phyloP scores from a whole-genome alignment of 163 green algal genomes.

The Chlamydomonas reinhardtii region DNA sequence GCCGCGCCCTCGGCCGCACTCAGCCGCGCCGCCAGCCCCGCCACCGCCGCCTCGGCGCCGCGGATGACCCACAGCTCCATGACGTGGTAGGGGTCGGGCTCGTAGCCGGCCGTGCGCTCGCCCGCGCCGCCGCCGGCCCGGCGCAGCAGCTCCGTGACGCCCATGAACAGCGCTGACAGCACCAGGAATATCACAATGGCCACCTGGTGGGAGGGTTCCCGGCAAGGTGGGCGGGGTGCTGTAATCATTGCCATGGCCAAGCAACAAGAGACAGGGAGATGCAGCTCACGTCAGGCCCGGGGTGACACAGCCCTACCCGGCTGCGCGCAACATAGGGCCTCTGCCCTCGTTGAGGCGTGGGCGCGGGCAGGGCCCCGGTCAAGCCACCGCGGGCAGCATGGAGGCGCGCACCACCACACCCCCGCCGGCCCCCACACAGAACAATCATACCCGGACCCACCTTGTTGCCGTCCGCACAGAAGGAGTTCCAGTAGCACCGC shows the following conservation, averaged over 20 bases:
- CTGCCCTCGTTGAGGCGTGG: too few species aligned
- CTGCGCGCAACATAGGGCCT: too few species aligned
- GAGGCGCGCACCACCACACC: too few species aligned
- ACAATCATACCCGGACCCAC: too few species aligned
- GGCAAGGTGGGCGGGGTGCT: too few species aligned
- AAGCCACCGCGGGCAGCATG: too few species aligned
- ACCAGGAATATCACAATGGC: not conserved
- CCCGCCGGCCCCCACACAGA: too few species aligned
- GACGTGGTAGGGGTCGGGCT: constrained; percentile 28
- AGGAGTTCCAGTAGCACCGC: constrained; percentile 8
- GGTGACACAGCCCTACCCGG: too few species aligned
- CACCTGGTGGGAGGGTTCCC: constrained; percentile 28
- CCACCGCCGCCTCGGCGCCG: not conserved
- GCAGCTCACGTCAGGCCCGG: too few species aligned
- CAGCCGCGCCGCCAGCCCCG: not conserved
- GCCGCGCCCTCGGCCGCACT: constrained; percentile 29
- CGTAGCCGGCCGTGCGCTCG: not conserved
- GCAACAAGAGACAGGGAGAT: too few species aligned
- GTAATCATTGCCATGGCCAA: too few species aligned
- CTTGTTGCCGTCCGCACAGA: not conserved
- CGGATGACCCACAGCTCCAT: constrained; percentile 16
- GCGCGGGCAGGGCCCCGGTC: too few species aligned
- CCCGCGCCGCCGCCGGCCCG: not conserved
- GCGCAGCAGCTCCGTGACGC: not conserved
- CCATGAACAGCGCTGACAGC: constrained; percentile 17